phyloP scores from a whole-genome alignment of 2,329 filamentous ascomycete genomes.

The Colletotrichum filicis region DNA sequence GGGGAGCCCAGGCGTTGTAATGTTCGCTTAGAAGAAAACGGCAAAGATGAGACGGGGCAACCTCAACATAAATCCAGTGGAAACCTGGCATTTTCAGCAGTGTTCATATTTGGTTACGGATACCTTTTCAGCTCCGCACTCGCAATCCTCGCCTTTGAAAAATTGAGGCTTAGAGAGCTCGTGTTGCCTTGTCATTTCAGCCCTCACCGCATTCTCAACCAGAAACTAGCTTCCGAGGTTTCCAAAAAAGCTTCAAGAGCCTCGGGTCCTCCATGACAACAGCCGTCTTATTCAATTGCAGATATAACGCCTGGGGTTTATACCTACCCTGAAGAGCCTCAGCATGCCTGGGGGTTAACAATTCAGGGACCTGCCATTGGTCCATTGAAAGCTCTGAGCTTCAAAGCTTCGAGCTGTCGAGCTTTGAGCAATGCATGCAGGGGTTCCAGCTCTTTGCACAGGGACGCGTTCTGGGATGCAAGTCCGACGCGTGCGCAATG shows the following conservation, averaged over 20 bases:
- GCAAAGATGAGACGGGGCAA: neutral
- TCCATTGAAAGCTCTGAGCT: neutral
- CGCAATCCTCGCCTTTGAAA: neutral
- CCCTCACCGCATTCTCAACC: constrained; percentile 23
- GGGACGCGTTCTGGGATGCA: constrained; percentile 25
- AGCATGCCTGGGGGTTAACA: neutral
- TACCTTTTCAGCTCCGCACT: neutral
- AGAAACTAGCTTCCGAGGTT: constrained; percentile 3
- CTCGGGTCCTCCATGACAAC: constrained; percentile 31
- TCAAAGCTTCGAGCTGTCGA: neutral
- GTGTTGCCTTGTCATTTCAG: constrained; percentile 11
- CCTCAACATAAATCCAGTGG: constrained; percentile 14
- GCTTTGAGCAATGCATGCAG: constrained; percentile 20
- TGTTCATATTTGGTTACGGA: neutral
- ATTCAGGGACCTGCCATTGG: neutral
- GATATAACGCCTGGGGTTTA: neutral
- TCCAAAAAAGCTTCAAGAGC: constrained; percentile 9
- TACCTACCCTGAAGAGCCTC: neutral
- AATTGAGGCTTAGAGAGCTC: neutral
- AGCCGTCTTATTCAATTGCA: neutral
- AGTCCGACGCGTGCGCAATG: constrained; percentile 28
- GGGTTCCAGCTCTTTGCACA: constrained; percentile 23
- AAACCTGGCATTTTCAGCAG: neutral
- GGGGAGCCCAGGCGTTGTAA: constrained; percentile 16
- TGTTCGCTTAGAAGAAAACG: constrained; percentile 15